Evolutionary conservation across 805 yeast genomes (phyloP).

Genomic region (Monosporozyma solicola): DNA sequence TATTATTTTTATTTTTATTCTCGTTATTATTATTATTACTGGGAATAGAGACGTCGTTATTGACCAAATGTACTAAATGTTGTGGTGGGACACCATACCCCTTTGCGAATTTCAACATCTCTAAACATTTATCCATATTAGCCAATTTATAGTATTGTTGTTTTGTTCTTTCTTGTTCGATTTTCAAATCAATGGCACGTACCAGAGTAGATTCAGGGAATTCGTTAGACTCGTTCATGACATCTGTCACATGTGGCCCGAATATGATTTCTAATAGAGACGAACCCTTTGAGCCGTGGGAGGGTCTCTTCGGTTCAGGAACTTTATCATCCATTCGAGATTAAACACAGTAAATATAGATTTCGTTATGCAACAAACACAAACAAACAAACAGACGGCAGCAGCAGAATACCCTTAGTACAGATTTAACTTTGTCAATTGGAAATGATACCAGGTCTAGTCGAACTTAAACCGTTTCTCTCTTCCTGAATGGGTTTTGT

Average conservation of each 20-base stretch:
- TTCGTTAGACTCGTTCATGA: slow-evolving; percentile 27
- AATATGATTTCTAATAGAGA: slow-evolving; percentile 30
- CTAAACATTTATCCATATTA: slow-evolving; percentile 47
- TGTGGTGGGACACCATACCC: slow-evolving; percentile 54
- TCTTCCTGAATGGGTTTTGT: not conserved
- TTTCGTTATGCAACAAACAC: too few species aligned
- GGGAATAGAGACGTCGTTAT: slow-evolving; percentile 2
- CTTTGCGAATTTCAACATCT: slow-evolving; percentile 53
- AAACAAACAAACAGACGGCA: too few species aligned
- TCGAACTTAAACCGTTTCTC: too few species aligned
- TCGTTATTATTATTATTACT: not conserved
- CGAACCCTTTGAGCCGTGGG: not conserved
- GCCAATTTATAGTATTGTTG: slow-evolving; percentile 71
- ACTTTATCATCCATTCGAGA: not conserved
- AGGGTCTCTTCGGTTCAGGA: not conserved
- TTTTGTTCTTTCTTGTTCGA: slow-evolving; percentile 73
- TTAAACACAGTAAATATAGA: not conserved
- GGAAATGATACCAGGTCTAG: not conserved
- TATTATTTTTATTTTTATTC: not conserved
- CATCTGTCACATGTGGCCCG: slow-evolving; percentile 41
- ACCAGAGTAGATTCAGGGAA: not conserved
- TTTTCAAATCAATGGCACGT: slow-evolving; percentile 44
- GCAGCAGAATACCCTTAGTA: not conserved
- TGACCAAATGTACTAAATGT: slow-evolving; percentile 52
- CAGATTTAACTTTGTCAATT: not conserved